These are phyloP conservation scores for Phytophthora fragariaefolia DNA, from an alignment of 352 stramenopile genomes.

Conservation along the genomic window DNA sequence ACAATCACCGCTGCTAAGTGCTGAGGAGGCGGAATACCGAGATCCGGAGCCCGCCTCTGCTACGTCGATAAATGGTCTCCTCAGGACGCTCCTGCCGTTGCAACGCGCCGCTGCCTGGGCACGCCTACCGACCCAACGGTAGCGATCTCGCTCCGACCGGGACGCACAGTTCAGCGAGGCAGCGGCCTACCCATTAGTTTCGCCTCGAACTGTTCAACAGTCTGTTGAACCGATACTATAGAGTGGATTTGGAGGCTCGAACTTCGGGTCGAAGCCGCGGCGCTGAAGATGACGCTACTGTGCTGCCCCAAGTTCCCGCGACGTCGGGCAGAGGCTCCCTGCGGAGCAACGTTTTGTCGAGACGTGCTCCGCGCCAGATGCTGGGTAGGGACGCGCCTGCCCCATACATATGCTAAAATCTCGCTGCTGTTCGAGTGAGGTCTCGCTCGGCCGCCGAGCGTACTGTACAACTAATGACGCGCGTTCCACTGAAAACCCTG, in stretches of 20 bases:
- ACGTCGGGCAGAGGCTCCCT: background rate
- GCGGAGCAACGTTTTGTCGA: too few species aligned
- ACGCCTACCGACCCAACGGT: background rate
- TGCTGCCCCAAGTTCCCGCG: conserved; percentile 3
- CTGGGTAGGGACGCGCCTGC: conserved; percentile 2
- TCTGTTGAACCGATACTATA: background rate
- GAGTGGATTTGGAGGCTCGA: background rate
- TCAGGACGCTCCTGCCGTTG: background rate
- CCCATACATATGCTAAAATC: background rate
- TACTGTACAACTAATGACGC: too few species aligned
- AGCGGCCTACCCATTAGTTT: background rate
- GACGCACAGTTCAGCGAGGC: conserved; percentile 1
- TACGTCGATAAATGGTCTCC: background rate
- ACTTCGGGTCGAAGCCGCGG: background rate
- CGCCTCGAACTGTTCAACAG: background rate
- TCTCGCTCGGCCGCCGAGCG: too few species aligned
- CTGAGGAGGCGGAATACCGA: background rate
- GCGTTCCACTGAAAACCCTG: too few species aligned
- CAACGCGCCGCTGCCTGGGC: background rate
- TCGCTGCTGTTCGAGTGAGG: too few species aligned
- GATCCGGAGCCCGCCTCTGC: conserved; percentile 1
- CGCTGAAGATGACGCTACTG: background rate
- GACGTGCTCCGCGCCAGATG: background rate
- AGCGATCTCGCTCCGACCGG: background rate
- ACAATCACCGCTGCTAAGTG: background rate